Evolutionary conservation across 805 yeast genomes (phyloP), one percentile per base, ranked within the genome.

Genomic region (Clavispora vitiphila): DNA sequence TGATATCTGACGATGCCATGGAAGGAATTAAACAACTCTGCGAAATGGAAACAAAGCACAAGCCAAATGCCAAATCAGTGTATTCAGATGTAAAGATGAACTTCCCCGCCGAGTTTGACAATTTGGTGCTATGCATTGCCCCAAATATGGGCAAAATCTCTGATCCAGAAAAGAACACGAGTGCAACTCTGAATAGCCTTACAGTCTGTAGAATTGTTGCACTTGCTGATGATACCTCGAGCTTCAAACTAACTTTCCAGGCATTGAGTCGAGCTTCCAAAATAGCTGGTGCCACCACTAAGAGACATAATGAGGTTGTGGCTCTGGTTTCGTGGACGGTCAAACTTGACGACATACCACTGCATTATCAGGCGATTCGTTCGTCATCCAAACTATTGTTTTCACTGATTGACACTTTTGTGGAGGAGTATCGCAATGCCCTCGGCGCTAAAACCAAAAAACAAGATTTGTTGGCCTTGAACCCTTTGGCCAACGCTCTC

Each of bases 401-500:
- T 41, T 60, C 55, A 10, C 41, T 56, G 8, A 75, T 78, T 40
- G 71, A 68, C 39, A 38, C 44, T 12, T 73, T 75, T 43, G 49
- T 70, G 12, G 56, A 51, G 14, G 63, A 60, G 29, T 74, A 72
- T 49, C 59, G 66, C 8, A 53, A 62, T 19, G 67, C 72, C 1
- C 53, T 62, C 30, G 46, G 49, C 9, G 34, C 41, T 3, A 39
- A 44, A 31, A 39, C 42, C n/a, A 39, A 53, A 8, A 41, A 38
- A 15, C 46, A 44, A 25, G 62, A 65, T 41, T 60, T 81, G 11
- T 55, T 79, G 18, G 64, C 76, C 2, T 60, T 82, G 16, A 72
- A 82, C 9, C 89, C 89, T 0, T 58, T 82, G 39, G 78, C 85
- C 0, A 74, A 74, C 47, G 71, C 81, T 0, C 60, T 82, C n/a